Percentiles rank a stretch among this genome's conserved stretches.
phyloP scores from a whole-genome alignment of 2,329 filamentous ascomycete genomes.

The Chaetoscypha palmicola region DNA sequence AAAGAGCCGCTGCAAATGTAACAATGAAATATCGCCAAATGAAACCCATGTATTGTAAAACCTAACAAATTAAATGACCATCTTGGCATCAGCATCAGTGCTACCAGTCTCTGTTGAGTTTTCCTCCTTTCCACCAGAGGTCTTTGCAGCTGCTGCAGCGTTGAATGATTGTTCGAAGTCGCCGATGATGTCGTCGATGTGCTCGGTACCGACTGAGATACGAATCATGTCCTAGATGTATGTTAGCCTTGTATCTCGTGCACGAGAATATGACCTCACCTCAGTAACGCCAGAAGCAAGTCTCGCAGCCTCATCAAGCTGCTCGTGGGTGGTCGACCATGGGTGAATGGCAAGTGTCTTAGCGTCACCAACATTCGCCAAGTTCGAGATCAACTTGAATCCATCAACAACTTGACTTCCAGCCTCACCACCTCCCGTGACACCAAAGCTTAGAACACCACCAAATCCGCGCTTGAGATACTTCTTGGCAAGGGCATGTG shows the following conservation, averaged over 20 bases:
- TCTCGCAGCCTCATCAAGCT: constrained; percentile 78
- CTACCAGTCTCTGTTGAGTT: constrained; percentile 20
- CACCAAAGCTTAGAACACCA: constrained; percentile 86
- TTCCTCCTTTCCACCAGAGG: constrained; percentile 20
- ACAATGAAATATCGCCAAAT: background rate
- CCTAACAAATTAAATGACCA: constrained; percentile 21
- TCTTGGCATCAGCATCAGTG: constrained; percentile 20
- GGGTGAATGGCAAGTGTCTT: constrained; percentile 95
- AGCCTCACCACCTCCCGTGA: constrained; percentile 79
- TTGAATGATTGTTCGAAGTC: constrained; percentile 91
- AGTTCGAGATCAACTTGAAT: constrained; percentile 91
- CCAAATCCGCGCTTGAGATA: constrained; percentile 82
- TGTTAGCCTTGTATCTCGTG: constrained; percentile 2
- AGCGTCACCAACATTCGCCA: constrained; percentile 92
- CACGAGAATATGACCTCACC: constrained; percentile 34
- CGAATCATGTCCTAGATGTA: constrained; percentile 69
- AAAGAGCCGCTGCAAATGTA: too few species aligned
- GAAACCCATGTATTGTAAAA: background rate
- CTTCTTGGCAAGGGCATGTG: constrained; percentile 74
- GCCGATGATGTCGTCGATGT: constrained; percentile 94
- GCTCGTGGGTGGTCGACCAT: constrained; percentile 92
- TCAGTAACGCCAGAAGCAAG: constrained; percentile 74
- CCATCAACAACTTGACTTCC: constrained; percentile 85
- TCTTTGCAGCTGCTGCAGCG: constrained; percentile 42
- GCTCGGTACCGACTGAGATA: constrained; percentile 91